Evolutionary conservation across 2,329 filamentous ascomycete species (phyloP).

Genomic region (Penicillium janthinellum): DNA sequence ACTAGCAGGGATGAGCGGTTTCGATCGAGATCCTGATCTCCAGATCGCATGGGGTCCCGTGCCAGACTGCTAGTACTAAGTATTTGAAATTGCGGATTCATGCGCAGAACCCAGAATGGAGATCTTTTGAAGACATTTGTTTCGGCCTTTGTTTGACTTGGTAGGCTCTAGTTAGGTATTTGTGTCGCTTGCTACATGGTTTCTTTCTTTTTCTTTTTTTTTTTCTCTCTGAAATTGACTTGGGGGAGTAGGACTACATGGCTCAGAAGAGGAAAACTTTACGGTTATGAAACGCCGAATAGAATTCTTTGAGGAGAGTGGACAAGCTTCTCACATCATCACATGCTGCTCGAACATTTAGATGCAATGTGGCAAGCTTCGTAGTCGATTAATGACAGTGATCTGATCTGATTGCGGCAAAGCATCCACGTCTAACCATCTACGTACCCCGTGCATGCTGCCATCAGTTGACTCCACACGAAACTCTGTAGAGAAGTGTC

Average conservation of each 20-base stretch:
- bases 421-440: too few relatives aligned
- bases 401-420: background rate
- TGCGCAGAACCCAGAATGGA: background rate
- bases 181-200: background rate
- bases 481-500: background rate
- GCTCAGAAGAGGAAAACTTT: background rate
- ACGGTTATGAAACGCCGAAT: background rate
- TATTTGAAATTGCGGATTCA: constrained; percentile 1
- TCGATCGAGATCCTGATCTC: constrained; percentile 16
- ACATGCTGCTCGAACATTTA: background rate
- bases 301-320: background rate
- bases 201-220: background rate
- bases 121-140: background rate
- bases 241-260: background rate
- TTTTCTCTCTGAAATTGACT: background rate
- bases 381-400: background rate
- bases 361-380: background rate
- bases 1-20: constrained; percentile 20
- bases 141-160: background rate
- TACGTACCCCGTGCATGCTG: background rate
- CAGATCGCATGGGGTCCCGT: constrained; percentile 1
- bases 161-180: background rate
- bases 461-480: background rate
- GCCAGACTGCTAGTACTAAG: background rate
- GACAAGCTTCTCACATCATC: background rate